Base-by-base conservation (phyloP, 768 basidiomycete genomes). In the Tephrocybe sp. region DNA sequence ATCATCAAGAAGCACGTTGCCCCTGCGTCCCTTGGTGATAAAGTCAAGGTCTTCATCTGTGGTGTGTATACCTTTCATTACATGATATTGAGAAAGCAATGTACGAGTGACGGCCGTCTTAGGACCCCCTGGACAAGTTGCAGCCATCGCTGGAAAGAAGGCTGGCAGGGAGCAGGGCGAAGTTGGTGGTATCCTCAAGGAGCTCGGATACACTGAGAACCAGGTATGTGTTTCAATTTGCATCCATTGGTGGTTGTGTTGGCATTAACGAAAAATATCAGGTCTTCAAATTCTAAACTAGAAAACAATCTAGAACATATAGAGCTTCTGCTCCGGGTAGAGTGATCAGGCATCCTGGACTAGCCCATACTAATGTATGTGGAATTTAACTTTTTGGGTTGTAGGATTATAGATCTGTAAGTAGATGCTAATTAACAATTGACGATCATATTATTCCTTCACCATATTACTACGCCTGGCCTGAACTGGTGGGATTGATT, bases 71-170 rank as follows among this genome's bases (percentile, higher is more conserved):
- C 13, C 32, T 15, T 15, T 34, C 32, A n/a, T 5, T 5, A 37
- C 36, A n/a, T 19, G 16, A 18, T 9, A 35, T 35, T 7, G 9
- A 12, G 28, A 30, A 30, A 30, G 7, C 12, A 12, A 30, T 35
- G 38, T 19, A 12, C 16, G 13, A 13, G 24, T 38, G n/a, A n/a
- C n/a, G n/a, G n/a, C n/a, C n/a, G n/a, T 54, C 54, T 8, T 49
- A 85, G 87, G 91, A 6, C 92, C 92, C 11, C 96, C 94, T 11
- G 81, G 79, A 4, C 94, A 97, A 66, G 88, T 98, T n/a, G 77
- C 77, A n/a, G 81, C 92, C 2, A 58, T 98, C 51, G 84, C 90
- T 44, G 97, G 97, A 15, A 83, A 87, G 66, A 98, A 98, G 73
- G 86, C 82, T 4, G 91, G 92, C 13, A 82, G 78, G 74, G 83